Evolutionary conservation across 2,329 filamentous ascomycete genomes (phyloP), one percentile per base, ranked within the genome.

Genomic region (Neocucurbitaria cava): DNA sequence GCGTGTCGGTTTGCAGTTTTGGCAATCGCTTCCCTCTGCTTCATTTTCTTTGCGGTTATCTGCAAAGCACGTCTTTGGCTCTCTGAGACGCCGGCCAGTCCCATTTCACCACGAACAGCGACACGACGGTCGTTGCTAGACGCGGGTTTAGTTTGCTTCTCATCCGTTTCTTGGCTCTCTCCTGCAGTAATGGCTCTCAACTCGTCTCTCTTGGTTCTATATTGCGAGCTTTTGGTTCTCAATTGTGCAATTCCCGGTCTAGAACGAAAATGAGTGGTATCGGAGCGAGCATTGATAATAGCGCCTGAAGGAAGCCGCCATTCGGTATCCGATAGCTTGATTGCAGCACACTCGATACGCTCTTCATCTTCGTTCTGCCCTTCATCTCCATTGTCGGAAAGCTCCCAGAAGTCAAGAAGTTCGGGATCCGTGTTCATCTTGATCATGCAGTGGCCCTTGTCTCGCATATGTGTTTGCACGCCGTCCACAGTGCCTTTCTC

Each of bases 401-500:
- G 13, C 7, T 65, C 63, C 64, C 64, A 76, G 49, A 76, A 76
- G 21, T 75, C 73, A 5, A 68, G 56, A 10, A 76, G 58, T 43
- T 74, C 73, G 1, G 69, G 61, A 48, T 74, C 70, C 5, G 48
- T 40, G 9, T 72, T 61, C n/a, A 75, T 23, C 35, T 74, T 72
- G 33, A 76, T 53, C 40, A 66, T 58, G 53, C 73, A 76, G 45
- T 76, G 73, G 7, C 64, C 63, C 50, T 73, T 76, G 43, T 76
- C 73, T 24, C 65, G 50, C 73, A 76, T 76, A 49, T 76, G 73
- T 20, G 52, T 69, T 59, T 72, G 73, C n/a, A 73, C 58, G 21
- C 66, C 57, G 3, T 49, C 31, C 7, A 62, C 56, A 4, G 68
- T 65, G 26, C 42, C 47, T 49, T 69, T 72, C 30, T 54, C 59